Evolutionary conservation across 1,284 basidiomycete species (phyloP), one percentile per base, ranked within the genome.

Genomic region (Cryptococcus maquisensis): DNA sequence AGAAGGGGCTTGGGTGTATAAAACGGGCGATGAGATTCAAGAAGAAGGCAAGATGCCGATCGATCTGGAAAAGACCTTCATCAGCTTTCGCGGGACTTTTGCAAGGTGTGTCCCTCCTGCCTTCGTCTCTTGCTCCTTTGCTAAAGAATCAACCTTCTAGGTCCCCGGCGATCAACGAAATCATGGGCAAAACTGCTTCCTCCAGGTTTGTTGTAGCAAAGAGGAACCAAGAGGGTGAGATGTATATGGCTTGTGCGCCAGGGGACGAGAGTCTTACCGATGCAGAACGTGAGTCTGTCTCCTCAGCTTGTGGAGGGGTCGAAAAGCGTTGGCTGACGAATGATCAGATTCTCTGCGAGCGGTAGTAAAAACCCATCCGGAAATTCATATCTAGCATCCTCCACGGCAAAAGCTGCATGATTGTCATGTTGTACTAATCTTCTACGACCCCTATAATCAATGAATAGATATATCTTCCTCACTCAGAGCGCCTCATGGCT

Each of bases 211-310:
- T 66, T 15, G 62, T 62, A 3, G 66, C 60, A 4, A 69, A 65
- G 49, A 36, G 44, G 36, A 38, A 26, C 20, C 32, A 26, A 6
- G 26, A 60, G 39, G 44, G 41, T 10, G 61, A 66, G 47, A 42
- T 71, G 46, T 72, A 65, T 45, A 55, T 69, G 52, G 38, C 62
- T 15, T 60, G 70, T 4, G 67, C 57, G 15, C 49, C 55, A 36
- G 65, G 63, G 43, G 69, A 71, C 32, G 67, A 62, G 15, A 69
- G 67, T 57, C 50, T 74, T 23, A 69, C 68, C 3, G 71, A 74
- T 52, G 71, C 71, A 8, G 70, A 72, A 47, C 56, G 70, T 62
- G 54, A 63, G 61, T 62, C 24, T 36, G 18, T 10, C 1, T 40
- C 2, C 20, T 4, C 39, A 9, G 36, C 16, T 40, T 7, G 16